phyloP scores from a whole-genome alignment of 192 early-diverging fungal species.

The Kappamyces sp. region DNA sequence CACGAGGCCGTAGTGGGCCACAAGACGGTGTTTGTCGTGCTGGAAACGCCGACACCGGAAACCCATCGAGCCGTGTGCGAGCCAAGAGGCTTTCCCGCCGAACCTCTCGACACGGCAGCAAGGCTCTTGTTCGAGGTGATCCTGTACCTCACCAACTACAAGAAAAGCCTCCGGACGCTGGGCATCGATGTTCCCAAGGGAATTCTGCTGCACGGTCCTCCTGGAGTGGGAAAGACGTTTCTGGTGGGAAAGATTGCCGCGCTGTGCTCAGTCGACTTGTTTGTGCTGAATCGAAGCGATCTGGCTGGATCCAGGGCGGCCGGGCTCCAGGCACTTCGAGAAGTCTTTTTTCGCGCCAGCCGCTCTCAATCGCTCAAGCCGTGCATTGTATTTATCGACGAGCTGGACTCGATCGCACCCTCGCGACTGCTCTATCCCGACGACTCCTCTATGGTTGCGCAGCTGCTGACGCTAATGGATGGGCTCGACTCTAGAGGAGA shows the following conservation, averaged over 20 bases:
- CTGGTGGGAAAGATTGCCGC: constrained; percentile 67
- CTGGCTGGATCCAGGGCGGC: constrained; percentile 22
- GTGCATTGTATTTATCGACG: constrained; percentile 93
- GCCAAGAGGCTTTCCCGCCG: no score
- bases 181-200: constrained; percentile 75
- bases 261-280: constrained; percentile 42
- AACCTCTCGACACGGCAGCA: no score
- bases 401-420: constrained; percentile 80
- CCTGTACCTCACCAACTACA: background rate
- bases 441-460: constrained; percentile 78
- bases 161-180: constrained; percentile 44
- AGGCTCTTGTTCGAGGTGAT: background rate
- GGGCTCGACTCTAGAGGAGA: constrained; percentile 56
- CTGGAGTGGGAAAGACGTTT: constrained; percentile 92
- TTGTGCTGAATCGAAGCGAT: constrained; percentile 76
- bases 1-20: no score
- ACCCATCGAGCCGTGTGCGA: no score
- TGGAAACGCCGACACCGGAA: no score
- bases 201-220: constrained; percentile 85
- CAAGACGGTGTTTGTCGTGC: no score
- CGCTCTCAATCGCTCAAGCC: constrained; percentile 25
- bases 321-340: no score
- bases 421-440: constrained; percentile 54
- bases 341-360: background rate
- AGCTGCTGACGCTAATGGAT: constrained; percentile 87